These are phyloP conservation scores for Gentiana dahurica DNA, from an alignment of 257 asterid species.

Conservation along the genomic window DNA sequence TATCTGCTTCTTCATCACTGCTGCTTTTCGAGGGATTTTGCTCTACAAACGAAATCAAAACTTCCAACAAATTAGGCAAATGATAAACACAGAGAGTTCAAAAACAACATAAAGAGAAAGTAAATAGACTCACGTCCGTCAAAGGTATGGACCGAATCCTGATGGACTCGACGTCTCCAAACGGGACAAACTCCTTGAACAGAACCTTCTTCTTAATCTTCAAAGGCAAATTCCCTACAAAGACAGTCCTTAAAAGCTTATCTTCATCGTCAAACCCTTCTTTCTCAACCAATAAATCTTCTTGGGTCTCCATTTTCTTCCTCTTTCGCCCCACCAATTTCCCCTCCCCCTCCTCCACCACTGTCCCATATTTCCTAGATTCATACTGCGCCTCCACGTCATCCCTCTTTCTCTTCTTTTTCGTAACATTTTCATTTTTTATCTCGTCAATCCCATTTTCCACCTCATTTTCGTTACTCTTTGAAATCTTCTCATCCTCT, in stretches of 20 bases:
- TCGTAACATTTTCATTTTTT: conserved; percentile 24
- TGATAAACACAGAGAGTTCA: background rate
- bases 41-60: conserved; percentile 31
- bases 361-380: conserved; percentile 46
- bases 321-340: conserved; percentile 67
- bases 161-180: conserved; percentile 84
- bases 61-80: background rate
- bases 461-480: conserved; percentile 14
- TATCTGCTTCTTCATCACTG: conserved; percentile 57
- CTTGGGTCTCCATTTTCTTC: conserved; percentile 74
- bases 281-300: conserved; percentile 57
- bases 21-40: conserved; percentile 82
- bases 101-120: background rate
- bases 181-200: conserved; percentile 59
- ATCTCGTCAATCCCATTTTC: conserved; percentile 8
- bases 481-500: conserved; percentile 25
- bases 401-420: conserved; percentile 86
- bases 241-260: conserved; percentile 81
- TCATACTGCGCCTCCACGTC: conserved; percentile 87
- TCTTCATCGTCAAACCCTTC: conserved; percentile 92
- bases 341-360: conserved; percentile 18
- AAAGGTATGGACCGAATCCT: conserved; percentile 90
- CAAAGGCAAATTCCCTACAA: conserved; percentile 81
- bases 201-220: conserved; percentile 73
- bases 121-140: conserved; percentile 49